Evolutionary conservation across 2,329 filamentous ascomycete genomes (phyloP), one percentile per base, ranked within the genome.

Genomic region (Myriosclerotinia duriaeana): DNA sequence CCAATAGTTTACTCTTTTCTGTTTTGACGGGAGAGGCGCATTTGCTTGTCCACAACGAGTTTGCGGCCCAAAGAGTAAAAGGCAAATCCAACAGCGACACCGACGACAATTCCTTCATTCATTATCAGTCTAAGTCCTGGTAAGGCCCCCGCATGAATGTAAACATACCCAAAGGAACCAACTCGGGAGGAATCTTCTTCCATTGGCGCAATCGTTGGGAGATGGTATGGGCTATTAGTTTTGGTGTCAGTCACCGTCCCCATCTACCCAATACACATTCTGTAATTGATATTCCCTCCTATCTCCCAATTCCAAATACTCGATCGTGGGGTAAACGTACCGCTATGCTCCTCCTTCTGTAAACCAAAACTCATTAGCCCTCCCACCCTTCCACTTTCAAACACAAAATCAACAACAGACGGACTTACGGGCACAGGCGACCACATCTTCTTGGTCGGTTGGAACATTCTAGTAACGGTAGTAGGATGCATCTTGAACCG

Each of bases 121-220:
- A 66, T 68, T 72, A 75, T 62, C 30, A 66, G 42, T 54, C n/a
- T 11, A 64, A 42, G 69, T 69, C 67, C 69, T 61, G 38, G 26
- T 22, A 2, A 38, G 58, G 1, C 62, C 69, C 64, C 65, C 30
- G 14, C n/a, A 36, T 44, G 7, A 11, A 34, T 17, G 56, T 30
- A 61, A 22, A 53, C 87, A 79, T 89, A 96, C 93, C 93, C 75
- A 99, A 89, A 77, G 95, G 95, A 74, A 93, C 87, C 86, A 99
- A 85, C 85, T 99, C 95, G 74, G 92, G 88, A 74, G 95, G 95
- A 77, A 98, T 90, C 82, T 89, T 88, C 86, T 90, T 93, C 77
- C 97, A 85, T 78, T 88, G 89, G 79, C 93, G 91, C 76, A 99
- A 85, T 79, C 94, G 92, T 84, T 98, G 95, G 73, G 94, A 97